phyloP scores from a whole-genome alignment of 164 flowering plant species.

The Chimonanthus salicifolius region DNA sequence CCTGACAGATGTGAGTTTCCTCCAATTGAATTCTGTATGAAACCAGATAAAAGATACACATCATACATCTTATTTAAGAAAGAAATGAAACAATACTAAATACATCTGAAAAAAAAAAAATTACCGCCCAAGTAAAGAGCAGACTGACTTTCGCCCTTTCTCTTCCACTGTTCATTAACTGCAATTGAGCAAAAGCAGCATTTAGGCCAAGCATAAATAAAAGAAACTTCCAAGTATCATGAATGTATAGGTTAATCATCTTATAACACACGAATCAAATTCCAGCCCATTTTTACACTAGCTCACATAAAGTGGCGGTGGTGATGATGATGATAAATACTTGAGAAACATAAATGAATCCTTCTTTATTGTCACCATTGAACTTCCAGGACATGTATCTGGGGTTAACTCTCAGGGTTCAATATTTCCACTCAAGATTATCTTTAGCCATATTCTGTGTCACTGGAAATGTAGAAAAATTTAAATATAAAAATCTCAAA shows the following conservation, averaged over 20 bases:
- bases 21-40: conserved; percentile 84
- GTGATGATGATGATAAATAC: too few relatives aligned
- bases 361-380: too few relatives aligned
- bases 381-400: too few relatives aligned
- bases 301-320: neutral
- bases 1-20: conserved; percentile 79
- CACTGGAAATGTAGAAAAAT: too few relatives aligned
- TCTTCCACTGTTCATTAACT: conserved; percentile 90
- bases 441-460: too few relatives aligned
- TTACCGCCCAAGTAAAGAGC: conserved; percentile 95
- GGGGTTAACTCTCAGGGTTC: too few relatives aligned
- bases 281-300: neutral
- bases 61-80: neutral
- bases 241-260: neutral
- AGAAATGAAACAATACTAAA: conserved; percentile 1
- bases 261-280: neutral
- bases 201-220: conserved; percentile 3
- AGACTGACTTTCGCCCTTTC: conserved; percentile 92
- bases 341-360: neutral
- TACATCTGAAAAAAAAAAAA: conserved; percentile 9
- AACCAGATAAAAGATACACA: conserved; percentile 1
- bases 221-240: neutral
- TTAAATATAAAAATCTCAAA: neutral
- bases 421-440: too few relatives aligned
- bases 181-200: conserved; percentile 14